Evolutionary conservation across 352 stramenopile genomes (phyloP), one percentile per base, ranked within the genome.

Genomic region (Pythium grandisporangium): DNA sequence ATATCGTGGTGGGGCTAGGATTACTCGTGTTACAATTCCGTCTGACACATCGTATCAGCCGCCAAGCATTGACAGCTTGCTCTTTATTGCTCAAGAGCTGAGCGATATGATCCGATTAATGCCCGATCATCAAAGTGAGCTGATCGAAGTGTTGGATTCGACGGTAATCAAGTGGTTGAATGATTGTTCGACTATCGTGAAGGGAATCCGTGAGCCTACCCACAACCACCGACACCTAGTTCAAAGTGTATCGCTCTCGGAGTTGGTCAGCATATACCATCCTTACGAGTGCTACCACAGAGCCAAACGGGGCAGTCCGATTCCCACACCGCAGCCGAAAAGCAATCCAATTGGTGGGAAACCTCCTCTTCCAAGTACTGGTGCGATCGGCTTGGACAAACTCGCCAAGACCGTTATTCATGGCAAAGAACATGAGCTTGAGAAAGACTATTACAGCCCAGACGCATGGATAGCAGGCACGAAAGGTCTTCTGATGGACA

Each of bases 1-100:
- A 43, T 67, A 72, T 24, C 69, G 65, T 1, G 69, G 61, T 35
- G 37, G 55, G 5, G 65, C 65, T 14, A 61, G 48, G n/a, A 62
- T 51, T 1, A 76, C 61, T 16, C 74, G 64, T 0, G 53, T 84
- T 3, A 63, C 74, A 1, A 63, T 83, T 37, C 74, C 74, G 1
- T 81, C 70, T 0, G 76, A 89, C 35, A 89, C 76, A 3, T 83
- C 68, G 6, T 89, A 84, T 27, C 72, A 86, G 45, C 76, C 71
- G 3, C 70, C 73, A 5, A 89, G 66, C 35, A 76, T 88, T 39
- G 75, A 92, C 38, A 84, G 63, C 45, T 53, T 92, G 43, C 54
- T 92, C 2, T 77, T 80, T 41, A 74, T 89, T 11, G 61, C 75
- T 6, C 58, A 76, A 13, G 70, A 77, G 40, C 60, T 84, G 1